phyloP scores from a whole-genome alignment of 2,329 filamentous ascomycete species.

The Verticillium zaregamsianum region DNA sequence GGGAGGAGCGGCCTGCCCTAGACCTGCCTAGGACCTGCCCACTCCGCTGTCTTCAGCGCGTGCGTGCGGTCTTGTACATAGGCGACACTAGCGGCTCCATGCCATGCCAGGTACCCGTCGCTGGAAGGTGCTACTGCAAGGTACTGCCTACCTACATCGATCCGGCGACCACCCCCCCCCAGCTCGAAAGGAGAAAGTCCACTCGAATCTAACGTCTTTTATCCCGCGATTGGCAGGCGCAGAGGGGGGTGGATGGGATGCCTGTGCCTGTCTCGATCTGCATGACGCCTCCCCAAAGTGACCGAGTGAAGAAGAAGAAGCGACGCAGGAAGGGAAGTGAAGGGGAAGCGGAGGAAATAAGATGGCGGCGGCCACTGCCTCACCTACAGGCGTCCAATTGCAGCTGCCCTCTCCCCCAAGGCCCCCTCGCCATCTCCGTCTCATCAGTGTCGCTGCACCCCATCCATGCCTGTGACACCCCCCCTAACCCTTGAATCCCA shows the following conservation, averaged over 20 bases:
- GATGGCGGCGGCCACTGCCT: background rate
- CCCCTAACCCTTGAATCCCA: background rate
- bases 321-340: background rate
- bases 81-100: background rate
- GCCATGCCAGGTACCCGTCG: conserved; percentile 1
- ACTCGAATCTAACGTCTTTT: background rate
- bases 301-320: background rate
- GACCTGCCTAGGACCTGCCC: background rate
- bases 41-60: conserved; percentile 1
- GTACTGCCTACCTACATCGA: background rate
- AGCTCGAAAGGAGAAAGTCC: background rate
- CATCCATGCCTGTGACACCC: background rate
- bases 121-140: conserved; percentile 1
- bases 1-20: background rate
- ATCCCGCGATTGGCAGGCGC: background rate
- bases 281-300: background rate
- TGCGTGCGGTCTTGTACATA: too few relatives aligned
- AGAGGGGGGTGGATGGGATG: too few relatives aligned
- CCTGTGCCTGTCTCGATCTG: background rate
- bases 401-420: background rate
- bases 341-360: background rate
- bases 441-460: background rate
- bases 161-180: background rate
- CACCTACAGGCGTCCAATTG: background rate
- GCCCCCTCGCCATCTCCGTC: background rate